These are phyloP conservation scores for Hanseniaspora sp. DNA, from an alignment of 1,139 yeast species.

Conservation along the genomic window DNA sequence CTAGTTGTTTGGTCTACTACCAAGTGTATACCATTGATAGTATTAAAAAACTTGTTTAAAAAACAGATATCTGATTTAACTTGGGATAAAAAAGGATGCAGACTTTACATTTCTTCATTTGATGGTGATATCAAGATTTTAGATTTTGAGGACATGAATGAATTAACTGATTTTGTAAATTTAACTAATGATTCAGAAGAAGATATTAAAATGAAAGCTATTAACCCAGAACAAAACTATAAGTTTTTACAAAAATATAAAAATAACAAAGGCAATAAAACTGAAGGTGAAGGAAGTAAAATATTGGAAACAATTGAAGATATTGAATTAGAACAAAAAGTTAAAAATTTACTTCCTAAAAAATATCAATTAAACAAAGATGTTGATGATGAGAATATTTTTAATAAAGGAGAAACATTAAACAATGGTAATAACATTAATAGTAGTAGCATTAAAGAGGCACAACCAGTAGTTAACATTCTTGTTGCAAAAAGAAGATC, in stretches of 20 bases:
- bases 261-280: conserved; percentile 14
- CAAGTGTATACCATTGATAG: conserved; percentile 2
- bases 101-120: conserved; percentile 7
- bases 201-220: background rate
- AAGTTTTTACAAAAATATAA: conserved; percentile 16
- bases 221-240: conserved; percentile 1
- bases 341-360: background rate
- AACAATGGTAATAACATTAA: conserved; percentile 26
- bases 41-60: conserved; percentile 8
- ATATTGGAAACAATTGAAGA: conserved; percentile 10
- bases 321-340: background rate
- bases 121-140: conserved; percentile 10
- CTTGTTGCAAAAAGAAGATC: conserved; percentile 16
- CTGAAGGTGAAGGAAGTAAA: conserved; percentile 18
- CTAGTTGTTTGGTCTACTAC: conserved; percentile 14
- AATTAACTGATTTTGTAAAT: conserved; percentile 5
- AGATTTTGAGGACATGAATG: conserved; percentile 1
- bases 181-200: conserved; percentile 3
- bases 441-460: conserved; percentile 32
- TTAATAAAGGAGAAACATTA: conserved; percentile 16
- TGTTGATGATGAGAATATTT: conserved; percentile 7
- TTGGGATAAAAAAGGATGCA: conserved; percentile 4
- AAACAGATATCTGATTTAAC: conserved; percentile 14
- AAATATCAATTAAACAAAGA: conserved; percentile 10
- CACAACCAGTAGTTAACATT: conserved; percentile 13